Evolutionary conservation across 2,329 filamentous ascomycete species (phyloP), one percentile per base, ranked within the genome.

Genomic region (Allantophomopsis lycopodina): DNA sequence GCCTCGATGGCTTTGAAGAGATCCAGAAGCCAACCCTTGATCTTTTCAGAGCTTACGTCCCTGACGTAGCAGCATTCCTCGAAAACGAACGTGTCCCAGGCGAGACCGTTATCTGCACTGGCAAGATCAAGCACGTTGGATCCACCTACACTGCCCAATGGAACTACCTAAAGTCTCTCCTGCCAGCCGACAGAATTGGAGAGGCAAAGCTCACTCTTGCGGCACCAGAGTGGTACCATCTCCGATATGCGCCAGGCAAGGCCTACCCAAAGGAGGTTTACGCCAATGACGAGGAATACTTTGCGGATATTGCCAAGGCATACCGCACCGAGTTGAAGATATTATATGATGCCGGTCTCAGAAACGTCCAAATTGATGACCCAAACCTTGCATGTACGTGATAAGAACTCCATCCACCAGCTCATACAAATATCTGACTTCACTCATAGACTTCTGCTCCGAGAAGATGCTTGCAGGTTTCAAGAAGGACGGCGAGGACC

Each of bases 131-230:
- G 47, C 64, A 67, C 42, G 57, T 54, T 15, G 63, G 63, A 30
- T 64, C 60, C 45, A 63, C 61, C 1, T 61, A 65, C 42, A 43
- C 65, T 11, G 52, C 52, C 21, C 60, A 66, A 45, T 67, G 36
- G 35, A 67, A 76, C 44, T 71, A 69, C 41, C 63, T 82, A 40
- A 74, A 76, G 55, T 67, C 60, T 40, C 54, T 72, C n/a, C 64
- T 83, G 0, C 70, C 77, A 0, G 62, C 73, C 28, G 72, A 77
- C 33, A 62, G 72, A 44, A 74, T 78, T 54, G 73, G 74, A 46
- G 73, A 80, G 44, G 72, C 79, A 58, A 82, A 84, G 62, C 66
- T 83, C 48, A 82, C 78, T 14, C 63, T 83, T 55, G 73, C 77
- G 34, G 74, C 76, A 4, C 76, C 76, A 2, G 73, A 73, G 53